Conservation (phyloP, 495 filamentous ascomycete species). For the Platismatia glauca region DNA sequence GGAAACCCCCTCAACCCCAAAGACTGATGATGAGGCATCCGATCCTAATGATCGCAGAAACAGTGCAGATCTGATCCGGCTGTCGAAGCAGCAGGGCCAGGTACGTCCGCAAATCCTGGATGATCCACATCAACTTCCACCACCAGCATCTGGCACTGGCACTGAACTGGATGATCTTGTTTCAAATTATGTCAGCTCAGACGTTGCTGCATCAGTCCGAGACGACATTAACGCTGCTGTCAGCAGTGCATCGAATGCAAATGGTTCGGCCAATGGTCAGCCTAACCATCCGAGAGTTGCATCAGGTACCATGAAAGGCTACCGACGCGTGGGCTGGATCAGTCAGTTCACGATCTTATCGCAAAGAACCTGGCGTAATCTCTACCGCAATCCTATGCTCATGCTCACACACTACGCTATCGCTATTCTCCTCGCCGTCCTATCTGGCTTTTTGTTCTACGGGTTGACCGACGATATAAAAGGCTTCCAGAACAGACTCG, state of each 20-base stretch:
- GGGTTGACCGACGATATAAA: slow-evolving; percentile 90
- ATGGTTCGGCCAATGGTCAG: slow-evolving; percentile 59
- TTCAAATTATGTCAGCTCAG: slow-evolving; percentile 61
- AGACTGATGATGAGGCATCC: slow-evolving; percentile 58
- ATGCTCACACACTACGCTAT: slow-evolving; percentile 99
- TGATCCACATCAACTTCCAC: slow-evolving; percentile 72
- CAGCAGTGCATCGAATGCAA: slow-evolving; percentile 49
- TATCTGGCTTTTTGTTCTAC: slow-evolving; percentile 94
- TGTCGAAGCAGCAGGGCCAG: slow-evolving; percentile 56
- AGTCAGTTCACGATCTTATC: slow-evolving; percentile 87
- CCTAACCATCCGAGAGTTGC: slow-evolving; percentile 36
- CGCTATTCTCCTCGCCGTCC: slow-evolving; percentile 84
- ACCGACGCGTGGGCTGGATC: slow-evolving; percentile 65
- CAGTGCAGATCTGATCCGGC: slow-evolving; percentile 55
- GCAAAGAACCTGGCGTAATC: slow-evolving; percentile 87
- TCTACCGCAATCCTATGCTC: slow-evolving; percentile 95
- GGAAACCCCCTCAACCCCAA: slow-evolving; percentile 45
- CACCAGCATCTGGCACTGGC: slow-evolving; percentile 46
- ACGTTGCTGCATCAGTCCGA: slow-evolving; percentile 66
- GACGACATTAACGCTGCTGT: slow-evolving; percentile 72
- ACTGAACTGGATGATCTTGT: slow-evolving; percentile 82
- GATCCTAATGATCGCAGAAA: slow-evolving; percentile 56
- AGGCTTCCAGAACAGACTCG: slow-evolving; percentile 97
- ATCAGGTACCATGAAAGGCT: slow-evolving; percentile 58
- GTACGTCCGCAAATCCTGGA: slow-evolving; percentile 56